Conservation (phyloP, 208 protist genomes). For the Trypanosoma lewisi region DNA sequence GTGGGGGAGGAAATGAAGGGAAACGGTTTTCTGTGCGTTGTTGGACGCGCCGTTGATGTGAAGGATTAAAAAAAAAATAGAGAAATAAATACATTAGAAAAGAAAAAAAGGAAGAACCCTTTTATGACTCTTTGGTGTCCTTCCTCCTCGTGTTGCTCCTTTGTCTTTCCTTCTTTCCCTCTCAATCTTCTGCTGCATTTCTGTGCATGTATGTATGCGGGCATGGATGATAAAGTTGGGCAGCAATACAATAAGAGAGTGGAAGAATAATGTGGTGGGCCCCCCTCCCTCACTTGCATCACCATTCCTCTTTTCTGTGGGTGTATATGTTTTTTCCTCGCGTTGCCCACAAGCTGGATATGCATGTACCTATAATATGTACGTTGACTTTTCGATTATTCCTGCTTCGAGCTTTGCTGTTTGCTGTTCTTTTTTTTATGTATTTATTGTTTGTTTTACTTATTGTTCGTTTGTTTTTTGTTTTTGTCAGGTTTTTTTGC, state of each 20-base stretch:
- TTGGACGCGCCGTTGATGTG: background rate
- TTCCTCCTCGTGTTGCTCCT: too few species aligned
- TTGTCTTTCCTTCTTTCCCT: background rate
- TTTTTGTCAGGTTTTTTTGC: constrained; percentile 20
- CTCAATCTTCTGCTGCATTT: background rate
- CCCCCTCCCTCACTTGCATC: too few species aligned
- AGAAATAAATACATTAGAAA: too few species aligned
- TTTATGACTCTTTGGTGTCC: background rate
- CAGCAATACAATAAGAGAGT: too few species aligned
- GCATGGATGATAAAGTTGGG: background rate
- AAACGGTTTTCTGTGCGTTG: background rate
- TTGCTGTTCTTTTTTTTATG: too few species aligned
- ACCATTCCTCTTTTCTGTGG: too few species aligned
- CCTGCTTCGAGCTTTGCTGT: too few species aligned
- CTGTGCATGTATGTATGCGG: background rate
- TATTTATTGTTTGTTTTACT: background rate
- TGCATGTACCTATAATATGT: too few species aligned
- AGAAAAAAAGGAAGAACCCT: background rate
- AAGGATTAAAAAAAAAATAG: background rate
- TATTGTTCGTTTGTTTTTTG: background rate
- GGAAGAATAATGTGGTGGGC: too few species aligned
- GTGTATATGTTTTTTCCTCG: too few species aligned
- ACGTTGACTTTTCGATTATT: too few species aligned
- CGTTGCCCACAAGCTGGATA: too few species aligned
- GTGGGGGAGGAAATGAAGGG: background rate